Conservation (phyloP, 2,329 filamentous ascomycete species). For the Claviceps citrina region DNA sequence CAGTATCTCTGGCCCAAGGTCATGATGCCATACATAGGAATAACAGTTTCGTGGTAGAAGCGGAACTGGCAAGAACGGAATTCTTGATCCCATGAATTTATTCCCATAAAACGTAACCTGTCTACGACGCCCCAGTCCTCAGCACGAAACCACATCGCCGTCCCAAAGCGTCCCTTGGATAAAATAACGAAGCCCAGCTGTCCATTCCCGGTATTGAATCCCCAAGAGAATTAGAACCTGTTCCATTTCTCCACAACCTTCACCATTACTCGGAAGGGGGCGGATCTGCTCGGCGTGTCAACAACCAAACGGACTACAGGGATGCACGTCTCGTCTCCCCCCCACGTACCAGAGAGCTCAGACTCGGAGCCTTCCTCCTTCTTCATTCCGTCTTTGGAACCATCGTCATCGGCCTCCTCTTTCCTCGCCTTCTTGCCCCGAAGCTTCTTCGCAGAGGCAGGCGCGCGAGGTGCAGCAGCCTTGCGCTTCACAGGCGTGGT, state of each 20-base stretch:
- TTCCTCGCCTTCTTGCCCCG: conserved; percentile 13
- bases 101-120: neutral
- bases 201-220: neutral
- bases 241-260: too few species aligned
- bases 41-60: too few species aligned
- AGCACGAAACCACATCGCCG: neutral
- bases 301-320: neutral
- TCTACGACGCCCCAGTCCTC: neutral
- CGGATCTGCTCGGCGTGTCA: neutral
- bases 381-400: conserved; percentile 9
- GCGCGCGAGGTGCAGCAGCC: conserved; percentile 11
- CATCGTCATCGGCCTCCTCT: conserved; percentile 13
- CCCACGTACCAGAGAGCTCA: conserved; percentile 14
- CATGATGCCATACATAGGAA: too few species aligned
- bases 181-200: neutral
- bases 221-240: neutral
- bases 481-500: conserved; percentile 17
- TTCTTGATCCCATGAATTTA: too few species aligned
- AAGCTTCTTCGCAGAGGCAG: conserved; percentile 14
- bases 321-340: neutral
- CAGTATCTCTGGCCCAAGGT: neutral
- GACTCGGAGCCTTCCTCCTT: conserved; percentile 13
- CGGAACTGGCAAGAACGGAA: too few species aligned
- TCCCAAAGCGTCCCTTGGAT: neutral
- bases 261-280: neutral